Conservation (phyloP, 2,329 filamentous ascomycete species). For the Aspergillus sp. region DNA sequence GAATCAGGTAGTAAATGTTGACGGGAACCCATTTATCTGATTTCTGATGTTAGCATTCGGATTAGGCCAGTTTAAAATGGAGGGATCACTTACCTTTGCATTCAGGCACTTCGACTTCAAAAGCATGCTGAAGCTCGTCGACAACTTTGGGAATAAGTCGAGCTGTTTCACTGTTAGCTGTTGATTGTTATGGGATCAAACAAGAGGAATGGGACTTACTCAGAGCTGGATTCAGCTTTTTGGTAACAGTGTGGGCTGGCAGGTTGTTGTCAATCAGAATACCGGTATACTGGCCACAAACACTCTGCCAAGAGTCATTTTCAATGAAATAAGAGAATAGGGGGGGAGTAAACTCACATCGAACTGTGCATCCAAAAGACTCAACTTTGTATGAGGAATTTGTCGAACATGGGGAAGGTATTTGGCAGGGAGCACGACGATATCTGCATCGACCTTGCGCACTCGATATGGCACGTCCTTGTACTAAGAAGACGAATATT, state of each 20-base stretch:
- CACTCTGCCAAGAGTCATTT: conserved; percentile 19
- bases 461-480: conserved; percentile 27
- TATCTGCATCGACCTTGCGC: conserved; percentile 29
- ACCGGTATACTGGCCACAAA: conserved; percentile 29
- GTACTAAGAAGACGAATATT: conserved; percentile 20
- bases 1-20: conserved; percentile 27
- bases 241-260: conserved; percentile 23
- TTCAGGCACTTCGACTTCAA: conserved; percentile 22
- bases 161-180: conserved; percentile 14
- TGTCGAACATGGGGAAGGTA: conserved; percentile 27
- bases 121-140: conserved; percentile 28
- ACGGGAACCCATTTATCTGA: conserved; percentile 25
- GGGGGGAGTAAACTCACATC: conserved; percentile 16
- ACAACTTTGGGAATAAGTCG: conserved; percentile 26
- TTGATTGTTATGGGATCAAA: not conserved
- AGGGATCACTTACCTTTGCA: conserved; percentile 21
- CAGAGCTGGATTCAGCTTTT: conserved; percentile 26
- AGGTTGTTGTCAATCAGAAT: conserved; percentile 26
- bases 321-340: not conserved
- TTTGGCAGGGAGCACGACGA: conserved; percentile 28
- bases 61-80: not conserved
- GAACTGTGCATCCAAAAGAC: conserved; percentile 29
- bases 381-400: conserved; percentile 20
- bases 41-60: not conserved
- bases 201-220: conserved; percentile 10